These are phyloP conservation scores for Thinopyrum elongatum DNA, from an alignment of 176 grass and related monocot species.

Conservation along the genomic window DNA sequence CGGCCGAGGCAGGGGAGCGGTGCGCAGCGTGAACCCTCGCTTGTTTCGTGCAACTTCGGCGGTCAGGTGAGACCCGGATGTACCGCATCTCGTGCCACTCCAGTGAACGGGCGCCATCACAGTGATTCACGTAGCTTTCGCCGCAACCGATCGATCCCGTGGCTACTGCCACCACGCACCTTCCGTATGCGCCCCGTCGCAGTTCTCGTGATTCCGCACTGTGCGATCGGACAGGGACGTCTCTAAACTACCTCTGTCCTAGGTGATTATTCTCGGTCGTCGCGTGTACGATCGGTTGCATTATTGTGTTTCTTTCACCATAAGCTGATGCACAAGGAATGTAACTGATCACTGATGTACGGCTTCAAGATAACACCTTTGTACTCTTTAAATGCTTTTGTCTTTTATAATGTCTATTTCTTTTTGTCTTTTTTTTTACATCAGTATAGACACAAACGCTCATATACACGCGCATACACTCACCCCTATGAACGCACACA, in stretches of 20 bases:
- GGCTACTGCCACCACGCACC: not conserved
- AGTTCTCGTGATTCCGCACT: not conserved
- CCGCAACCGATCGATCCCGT: not conserved
- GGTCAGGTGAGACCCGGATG: not conserved
- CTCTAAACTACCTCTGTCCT: not conserved
- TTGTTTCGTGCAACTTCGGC: not conserved
- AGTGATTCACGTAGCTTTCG: not conserved
- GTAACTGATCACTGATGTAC: not conserved
- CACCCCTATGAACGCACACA: no score
- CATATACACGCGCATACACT: no score
- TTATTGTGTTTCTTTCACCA: not conserved
- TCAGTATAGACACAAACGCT: no score
- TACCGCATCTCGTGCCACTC: not conserved
- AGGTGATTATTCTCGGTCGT: not conserved
- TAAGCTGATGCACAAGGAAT: not conserved
- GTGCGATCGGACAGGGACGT: not conserved
- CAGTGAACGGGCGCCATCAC: not conserved
- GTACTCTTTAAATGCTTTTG: not conserved
- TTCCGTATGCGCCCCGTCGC: not conserved
- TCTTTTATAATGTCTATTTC: no score
- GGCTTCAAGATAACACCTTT: not conserved
- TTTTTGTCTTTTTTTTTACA: no score
- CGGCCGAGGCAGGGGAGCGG: not conserved
- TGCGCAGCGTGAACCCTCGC: not conserved
- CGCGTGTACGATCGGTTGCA: not conserved